Base-by-base conservation (phyloP, 1,284 basidiomycete genomes). In the Rhizoctonia solani region DNA sequence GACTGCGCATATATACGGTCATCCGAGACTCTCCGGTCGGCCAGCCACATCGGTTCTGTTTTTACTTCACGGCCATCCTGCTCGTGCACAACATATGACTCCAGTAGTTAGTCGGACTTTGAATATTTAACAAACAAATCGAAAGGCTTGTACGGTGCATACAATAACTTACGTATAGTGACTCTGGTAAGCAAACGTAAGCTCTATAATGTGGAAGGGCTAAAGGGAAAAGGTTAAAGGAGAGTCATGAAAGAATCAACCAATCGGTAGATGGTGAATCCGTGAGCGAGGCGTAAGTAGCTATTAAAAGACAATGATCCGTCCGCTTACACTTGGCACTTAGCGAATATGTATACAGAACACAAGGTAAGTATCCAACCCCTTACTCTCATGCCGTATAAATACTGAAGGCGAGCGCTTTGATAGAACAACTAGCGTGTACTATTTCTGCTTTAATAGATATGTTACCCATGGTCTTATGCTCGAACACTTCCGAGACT, bases 1-100 rank as follows among this genome's bases (percentile, higher is more conserved):
- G 2, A 63, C 37, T 37, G 61, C 61, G 61, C 61, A 65, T 65
- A 54, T 65, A 65, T 30, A 65, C 50, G 34, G 42, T 9, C 32
- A 65, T 34, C 37, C 61, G 30, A 30, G 27, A 37, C 37, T 19
- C 8, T 41, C 37, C 3, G 42, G 32, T 13, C 29, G 25, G 4
- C 41, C 49, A 3, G 41, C 29, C 21, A 54, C 37, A n/a, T 27
- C 50, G 4, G 61, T 65, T 8, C 6, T 65, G 34, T 65, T 65
- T 34, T 25, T 65, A 0, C 34, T 65, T n/a, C 50, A 54, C 34
- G 61, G 61, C 4, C 41, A 65, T 19, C 61, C 61, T 3, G 34
- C 49, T 30, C 46, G 50, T 50, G 50, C 61, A 16, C 37, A 32
- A 14, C 61, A 65, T 32, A 53, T 65, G 49, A n/a, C 16, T 5